A percentile compares a stretch with the other conserved stretches of the same genome.
These are phyloP conservation scores for Apiospora koreana DNA, from an alignment of 2,329 filamentous ascomycete species.

Conservation along the genomic window DNA sequence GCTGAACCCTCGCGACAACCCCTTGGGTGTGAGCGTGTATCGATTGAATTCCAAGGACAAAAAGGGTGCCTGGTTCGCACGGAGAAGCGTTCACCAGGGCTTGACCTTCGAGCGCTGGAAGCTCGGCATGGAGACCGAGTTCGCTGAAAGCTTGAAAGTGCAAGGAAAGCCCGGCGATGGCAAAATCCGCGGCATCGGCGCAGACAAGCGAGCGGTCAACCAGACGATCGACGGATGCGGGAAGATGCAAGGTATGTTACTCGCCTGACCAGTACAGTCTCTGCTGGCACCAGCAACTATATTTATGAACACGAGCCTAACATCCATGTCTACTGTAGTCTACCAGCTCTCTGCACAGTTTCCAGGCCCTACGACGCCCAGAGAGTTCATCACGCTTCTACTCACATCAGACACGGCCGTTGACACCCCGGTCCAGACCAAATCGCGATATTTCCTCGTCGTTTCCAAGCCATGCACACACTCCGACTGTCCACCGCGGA, in stretches of 20 bases:
- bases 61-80: conserved; percentile 85
- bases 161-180: conserved; percentile 70
- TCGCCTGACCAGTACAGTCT: neutral
- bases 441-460: conserved; percentile 76
- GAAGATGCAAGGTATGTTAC: conserved; percentile 58
- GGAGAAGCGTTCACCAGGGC: conserved; percentile 79
- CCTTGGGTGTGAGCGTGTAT: conserved; percentile 74
- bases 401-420: conserved; percentile 63
- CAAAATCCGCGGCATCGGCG: conserved; percentile 82
- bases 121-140: conserved; percentile 75
- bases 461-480: conserved; percentile 84
- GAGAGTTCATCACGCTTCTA: conserved; percentile 84
- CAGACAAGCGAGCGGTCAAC: conserved; percentile 72
- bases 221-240: conserved; percentile 58
- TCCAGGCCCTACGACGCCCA: conserved; percentile 80
- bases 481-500: conserved; percentile 67
- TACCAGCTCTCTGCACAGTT: conserved; percentile 89
- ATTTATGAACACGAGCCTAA: neutral
- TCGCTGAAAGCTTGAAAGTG: conserved; percentile 73
- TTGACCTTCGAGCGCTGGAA: conserved; percentile 78
- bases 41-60: conserved; percentile 79
- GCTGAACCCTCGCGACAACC: conserved; percentile 70
- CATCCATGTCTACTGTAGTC: conserved; percentile 47
- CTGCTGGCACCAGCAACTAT: neutral
- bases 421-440: conserved; percentile 28